Evolutionary conservation across 2,329 filamentous ascomycete genomes (phyloP), one percentile per base, ranked within the genome.

Genomic region (Fusarium temperatum): DNA sequence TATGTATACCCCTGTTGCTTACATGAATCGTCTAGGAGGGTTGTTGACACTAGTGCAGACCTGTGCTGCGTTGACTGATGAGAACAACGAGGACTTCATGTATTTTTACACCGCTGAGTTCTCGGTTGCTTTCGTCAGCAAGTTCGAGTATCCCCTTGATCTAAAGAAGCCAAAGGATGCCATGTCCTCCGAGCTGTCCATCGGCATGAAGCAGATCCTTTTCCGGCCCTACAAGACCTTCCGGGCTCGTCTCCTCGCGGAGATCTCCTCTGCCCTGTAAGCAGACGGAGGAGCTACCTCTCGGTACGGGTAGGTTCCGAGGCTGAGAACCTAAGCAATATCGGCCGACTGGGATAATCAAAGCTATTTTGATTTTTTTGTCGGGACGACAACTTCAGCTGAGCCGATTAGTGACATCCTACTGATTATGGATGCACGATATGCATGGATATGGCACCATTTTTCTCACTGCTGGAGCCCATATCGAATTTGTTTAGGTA

Each of bases 111-210:
- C 53, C 5, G 75, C 75, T 22, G 32, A 26, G 20, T 67, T 78
- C 24, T 69, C 72, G 1, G 24, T 66, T 20, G 41, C 65, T 7
- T 78, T 77, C 24, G 61, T 78, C 5, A 63, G 62, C 36, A 78
- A 78, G n/a, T 78, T 78, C 22, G 72, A 75, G 45, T 78, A 66
- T 30, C 77, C 77, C 18, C 47, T 65, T 12, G n/a, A 42, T 8
- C 51, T 70, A 11, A 35, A 70, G 15, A 63, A 57, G 30, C 53
- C 62, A 17, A n/a, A 53, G 7, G 42, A 45, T 3, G 28, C 55
- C 2, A 53, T 74, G 18, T 53, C 42, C 1, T 50, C 45, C 10
- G 59, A 48, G 17, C 48, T 77, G 36, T n/a, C 42, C 8, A 67
- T 78, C 22, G 30, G 39, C 12, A 66, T 61, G 28, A 68, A 32